phyloP scores from a whole-genome alignment of 1,139 yeast genomes.

The Zhuliangozyma blackwelliae region DNA sequence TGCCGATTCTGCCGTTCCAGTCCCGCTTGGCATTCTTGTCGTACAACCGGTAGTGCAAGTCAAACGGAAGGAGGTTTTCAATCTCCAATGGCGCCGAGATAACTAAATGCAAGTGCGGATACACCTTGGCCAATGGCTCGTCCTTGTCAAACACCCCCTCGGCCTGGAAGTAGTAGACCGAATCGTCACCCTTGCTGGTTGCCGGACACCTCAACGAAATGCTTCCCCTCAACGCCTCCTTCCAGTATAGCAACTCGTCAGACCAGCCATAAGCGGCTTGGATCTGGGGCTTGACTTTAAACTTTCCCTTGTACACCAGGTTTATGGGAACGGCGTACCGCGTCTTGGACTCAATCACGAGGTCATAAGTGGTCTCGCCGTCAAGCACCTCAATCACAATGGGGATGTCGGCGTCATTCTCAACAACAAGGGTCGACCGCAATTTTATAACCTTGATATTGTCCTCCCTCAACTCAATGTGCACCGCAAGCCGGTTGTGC shows the following conservation, averaged over 20 bases:
- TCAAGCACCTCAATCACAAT: constrained; percentile 38
- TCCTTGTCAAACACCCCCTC: constrained; percentile 59
- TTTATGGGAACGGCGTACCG: constrained; percentile 70
- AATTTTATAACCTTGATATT: constrained; percentile 73
- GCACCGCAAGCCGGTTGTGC: constrained; percentile 73
- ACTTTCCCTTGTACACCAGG: constrained; percentile 52
- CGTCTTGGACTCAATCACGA: constrained; percentile 48
- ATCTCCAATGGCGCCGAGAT: constrained; percentile 85
- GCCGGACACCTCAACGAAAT: constrained; percentile 59
- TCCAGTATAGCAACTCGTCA: constrained; percentile 59
- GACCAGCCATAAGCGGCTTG: constrained; percentile 67
- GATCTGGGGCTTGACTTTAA: constrained; percentile 59
- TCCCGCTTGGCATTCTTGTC: constrained; percentile 72
- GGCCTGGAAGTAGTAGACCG: constrained; percentile 66
- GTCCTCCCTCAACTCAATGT: constrained; percentile 64
- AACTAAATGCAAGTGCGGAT: constrained; percentile 79
- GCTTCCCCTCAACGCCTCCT: constrained; percentile 48
- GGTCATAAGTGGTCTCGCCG: constrained; percentile 18
- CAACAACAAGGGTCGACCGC: constrained; percentile 68
- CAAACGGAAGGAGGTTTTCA: constrained; percentile 82
- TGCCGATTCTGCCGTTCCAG: constrained; percentile 58
- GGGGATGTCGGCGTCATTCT: constrained; percentile 67
- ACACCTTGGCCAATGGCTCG: constrained; percentile 69
- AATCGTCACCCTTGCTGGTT: constrained; percentile 27
- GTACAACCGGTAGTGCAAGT: constrained; percentile 68